Evolutionary conservation across 179 eudicot genomes (phyloP).

Genomic region (Camellia oleifera): DNA sequence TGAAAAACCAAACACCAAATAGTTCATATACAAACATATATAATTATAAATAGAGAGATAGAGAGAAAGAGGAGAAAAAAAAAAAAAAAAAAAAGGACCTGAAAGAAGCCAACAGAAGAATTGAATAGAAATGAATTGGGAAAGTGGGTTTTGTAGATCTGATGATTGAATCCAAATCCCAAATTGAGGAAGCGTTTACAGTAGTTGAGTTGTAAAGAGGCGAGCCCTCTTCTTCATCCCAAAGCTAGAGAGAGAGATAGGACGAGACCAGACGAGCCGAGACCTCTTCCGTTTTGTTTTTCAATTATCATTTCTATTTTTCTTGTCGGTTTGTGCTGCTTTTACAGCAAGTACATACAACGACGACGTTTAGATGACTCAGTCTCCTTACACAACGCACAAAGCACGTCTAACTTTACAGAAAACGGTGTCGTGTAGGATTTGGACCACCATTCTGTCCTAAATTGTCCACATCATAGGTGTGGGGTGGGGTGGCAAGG

Average conservation of each 20-base stretch:
- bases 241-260: neutral
- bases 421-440: slow-evolving; percentile 10
- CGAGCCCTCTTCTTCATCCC: too few species aligned
- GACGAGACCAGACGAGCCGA: neutral
- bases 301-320: slow-evolving; percentile 9
- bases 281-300: neutral
- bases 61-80: neutral
- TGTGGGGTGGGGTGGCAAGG: neutral
- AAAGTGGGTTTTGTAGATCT: too few species aligned
- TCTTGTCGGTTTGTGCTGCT: slow-evolving; percentile 19
- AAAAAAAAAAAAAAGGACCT: neutral
- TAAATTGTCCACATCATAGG: neutral
- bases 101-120: slow-evolving; percentile 2
- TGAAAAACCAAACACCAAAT: neutral
- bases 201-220: too few species aligned
- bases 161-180: too few species aligned
- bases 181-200: too few species aligned
- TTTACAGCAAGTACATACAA: neutral
- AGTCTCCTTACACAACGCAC: neutral
- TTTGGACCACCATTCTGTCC: neutral
- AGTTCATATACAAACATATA: neutral
- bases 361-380: slow-evolving; percentile 1
- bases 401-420: too few species aligned
- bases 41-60: neutral
- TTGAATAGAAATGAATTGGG: neutral